Percentiles rank a stretch among this genome's conserved stretches.
Evolutionary conservation across 2,329 filamentous ascomycete genomes (phyloP).

Genomic region (Paramyrothecium sp.): DNA sequence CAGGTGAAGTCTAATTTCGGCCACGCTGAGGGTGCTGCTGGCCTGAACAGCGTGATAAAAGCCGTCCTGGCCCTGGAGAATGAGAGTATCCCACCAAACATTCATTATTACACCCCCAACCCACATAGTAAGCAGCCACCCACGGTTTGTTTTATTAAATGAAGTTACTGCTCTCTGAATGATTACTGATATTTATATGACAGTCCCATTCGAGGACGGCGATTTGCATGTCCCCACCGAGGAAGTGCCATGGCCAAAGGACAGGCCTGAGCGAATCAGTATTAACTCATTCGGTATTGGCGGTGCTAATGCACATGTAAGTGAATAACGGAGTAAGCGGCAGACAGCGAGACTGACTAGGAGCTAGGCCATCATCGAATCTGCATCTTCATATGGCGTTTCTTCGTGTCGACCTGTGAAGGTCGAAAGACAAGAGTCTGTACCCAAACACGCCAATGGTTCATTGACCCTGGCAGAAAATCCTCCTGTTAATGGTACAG

Average conservation of each 20-base stretch:
- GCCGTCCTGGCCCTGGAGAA: slow-evolving; percentile 11
- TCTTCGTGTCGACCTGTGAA: neutral
- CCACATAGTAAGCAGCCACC: slow-evolving; percentile 13
- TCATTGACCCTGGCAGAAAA: too few relatives aligned
- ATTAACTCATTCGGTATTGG: slow-evolving; percentile 13
- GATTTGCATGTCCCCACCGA: slow-evolving; percentile 29
- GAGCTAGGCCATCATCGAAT: neutral
- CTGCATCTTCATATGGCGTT: neutral
- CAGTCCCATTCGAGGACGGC: slow-evolving; percentile 18
- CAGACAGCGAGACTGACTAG: too few relatives aligned
- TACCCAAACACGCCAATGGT: neutral
- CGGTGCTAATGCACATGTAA: slow-evolving; percentile 8
- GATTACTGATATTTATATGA: neutral
- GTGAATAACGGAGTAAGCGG: neutral
- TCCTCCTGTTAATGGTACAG: neutral
- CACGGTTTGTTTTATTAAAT: neutral
- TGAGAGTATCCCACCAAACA: slow-evolving; percentile 14
- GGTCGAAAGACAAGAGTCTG: neutral
- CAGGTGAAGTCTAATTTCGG: slow-evolving; percentile 18
- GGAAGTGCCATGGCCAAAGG: slow-evolving; percentile 6
- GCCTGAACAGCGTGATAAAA: slow-evolving; percentile 14
- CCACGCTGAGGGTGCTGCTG: slow-evolving; percentile 15
- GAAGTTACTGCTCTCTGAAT: neutral
- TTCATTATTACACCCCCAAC: slow-evolving; percentile 17
- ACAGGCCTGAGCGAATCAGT: slow-evolving; percentile 6